phyloP scores from a whole-genome alignment of 768 basidiomycete genomes.

The Rhodotorula babjevae region DNA sequence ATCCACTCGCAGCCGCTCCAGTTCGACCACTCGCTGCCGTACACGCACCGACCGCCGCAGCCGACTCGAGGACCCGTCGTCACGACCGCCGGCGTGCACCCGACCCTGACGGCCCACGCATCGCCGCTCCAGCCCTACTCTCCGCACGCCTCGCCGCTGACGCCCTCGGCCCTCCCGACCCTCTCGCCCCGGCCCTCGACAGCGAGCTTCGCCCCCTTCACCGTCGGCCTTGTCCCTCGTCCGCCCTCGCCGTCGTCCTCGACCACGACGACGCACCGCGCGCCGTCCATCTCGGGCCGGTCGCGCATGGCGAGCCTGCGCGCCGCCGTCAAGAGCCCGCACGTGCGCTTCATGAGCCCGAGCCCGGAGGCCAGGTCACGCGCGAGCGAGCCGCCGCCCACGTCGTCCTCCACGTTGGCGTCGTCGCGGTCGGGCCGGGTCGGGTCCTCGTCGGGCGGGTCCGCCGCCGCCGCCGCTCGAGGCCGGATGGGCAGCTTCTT shows the following conservation, averaged over 20 bases:
- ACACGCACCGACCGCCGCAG: background rate
- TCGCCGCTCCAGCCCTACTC: background rate
- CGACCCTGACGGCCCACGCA: background rate
- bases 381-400: background rate
- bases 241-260: background rate
- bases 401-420: too few relatives aligned
- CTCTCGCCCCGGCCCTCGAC: background rate
- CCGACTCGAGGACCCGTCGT: background rate
- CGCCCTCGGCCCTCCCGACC: background rate
- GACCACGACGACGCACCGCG: too few relatives aligned
- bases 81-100: background rate
- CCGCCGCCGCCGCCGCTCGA: background rate
- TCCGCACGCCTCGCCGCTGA: background rate
- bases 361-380: background rate
- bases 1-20: conserved; percentile 23
- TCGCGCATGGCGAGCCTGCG: conserved; percentile 4
- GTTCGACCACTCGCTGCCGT: conserved; percentile 15
- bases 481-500: background rate
- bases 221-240: too few relatives aligned
- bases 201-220: too few relatives aligned
- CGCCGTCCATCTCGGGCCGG: background rate
- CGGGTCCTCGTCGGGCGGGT: too few relatives aligned
- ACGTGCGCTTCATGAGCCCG: conserved; percentile 24
- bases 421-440: too few relatives aligned
- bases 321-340: conserved; percentile 8